Evolutionary conservation across 345 rosid species (phyloP).

Genomic region (rapeseed (Brassica napus)): DNA sequence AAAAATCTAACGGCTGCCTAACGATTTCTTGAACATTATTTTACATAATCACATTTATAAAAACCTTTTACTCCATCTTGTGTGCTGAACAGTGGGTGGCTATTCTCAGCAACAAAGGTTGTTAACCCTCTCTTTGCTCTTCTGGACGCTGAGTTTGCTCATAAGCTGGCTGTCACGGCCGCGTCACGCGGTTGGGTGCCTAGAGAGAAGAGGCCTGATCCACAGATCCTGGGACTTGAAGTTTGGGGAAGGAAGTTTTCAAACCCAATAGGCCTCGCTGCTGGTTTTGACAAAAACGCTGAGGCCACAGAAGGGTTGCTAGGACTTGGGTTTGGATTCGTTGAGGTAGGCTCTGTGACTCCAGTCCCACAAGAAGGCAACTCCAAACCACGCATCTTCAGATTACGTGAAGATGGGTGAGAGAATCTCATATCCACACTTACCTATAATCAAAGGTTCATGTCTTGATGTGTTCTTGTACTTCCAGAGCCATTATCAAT

Average conservation of each 20-base stretch:
- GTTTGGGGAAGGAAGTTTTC: slow-evolving; percentile 98
- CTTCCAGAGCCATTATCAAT: slow-evolving; percentile 84
- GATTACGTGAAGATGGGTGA: slow-evolving; percentile 82
- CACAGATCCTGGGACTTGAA: slow-evolving; percentile 68
- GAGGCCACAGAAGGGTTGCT: slow-evolving; percentile 91
- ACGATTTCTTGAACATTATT: no score
- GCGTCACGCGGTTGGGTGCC: slow-evolving; percentile 99
- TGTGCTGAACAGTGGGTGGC: slow-evolving; percentile 78
- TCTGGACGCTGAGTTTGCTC: slow-evolving; percentile 91
- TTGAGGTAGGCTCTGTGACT: slow-evolving; percentile 96
- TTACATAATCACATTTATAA: no score
- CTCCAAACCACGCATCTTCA: slow-evolving; percentile 87
- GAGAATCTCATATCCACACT: slow-evolving; percentile 15
- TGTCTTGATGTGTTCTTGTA: slow-evolving; percentile 1
- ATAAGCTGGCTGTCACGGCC: slow-evolving; percentile 83
- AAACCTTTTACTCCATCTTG: neutral
- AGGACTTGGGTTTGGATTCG: slow-evolving; percentile 92
- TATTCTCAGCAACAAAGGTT: slow-evolving; percentile 84
- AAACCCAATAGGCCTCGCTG: slow-evolving; percentile 95
- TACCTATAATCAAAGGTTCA: no score
- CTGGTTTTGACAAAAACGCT: slow-evolving; percentile 99
- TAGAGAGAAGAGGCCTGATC: slow-evolving; percentile 90
- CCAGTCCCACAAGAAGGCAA: slow-evolving; percentile 98
- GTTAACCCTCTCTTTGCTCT: slow-evolving; percentile 96
- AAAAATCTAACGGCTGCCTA: no score